phyloP scores from a whole-genome alignment of 83 land plant genomes.

The Isoetes engelmannii region DNA sequence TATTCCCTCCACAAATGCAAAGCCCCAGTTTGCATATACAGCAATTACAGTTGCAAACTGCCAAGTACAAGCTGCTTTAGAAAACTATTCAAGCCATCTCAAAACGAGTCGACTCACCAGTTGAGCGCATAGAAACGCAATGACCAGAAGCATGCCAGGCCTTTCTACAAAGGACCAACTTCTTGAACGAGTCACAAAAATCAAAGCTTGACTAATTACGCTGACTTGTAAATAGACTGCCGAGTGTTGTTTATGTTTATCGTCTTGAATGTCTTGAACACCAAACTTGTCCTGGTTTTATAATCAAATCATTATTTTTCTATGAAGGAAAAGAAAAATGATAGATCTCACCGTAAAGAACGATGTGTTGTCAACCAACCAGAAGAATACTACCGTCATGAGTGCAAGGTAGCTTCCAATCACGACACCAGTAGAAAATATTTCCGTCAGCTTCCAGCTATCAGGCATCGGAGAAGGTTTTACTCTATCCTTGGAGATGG shows the following conservation, averaged over 20 bases:
- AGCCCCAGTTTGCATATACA: conserved; percentile 25
- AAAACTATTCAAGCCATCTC: background rate
- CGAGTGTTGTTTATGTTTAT: conserved; percentile 11
- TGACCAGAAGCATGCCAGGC: conserved; percentile 10
- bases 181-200: conserved; percentile 22
- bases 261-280: conserved; percentile 19
- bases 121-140: conserved; percentile 18
- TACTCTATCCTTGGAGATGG: conserved; percentile 4
- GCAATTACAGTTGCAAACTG: conserved; percentile 28
- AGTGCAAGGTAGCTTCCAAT: background rate
- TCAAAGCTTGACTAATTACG: conserved; percentile 20
- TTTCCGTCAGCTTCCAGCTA: conserved; percentile 9
- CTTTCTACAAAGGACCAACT: conserved; percentile 17
- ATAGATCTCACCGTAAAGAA: background rate
- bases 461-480: conserved; percentile 6
- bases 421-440: conserved; percentile 4
- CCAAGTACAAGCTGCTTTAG: background rate
- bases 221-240: conserved; percentile 28
- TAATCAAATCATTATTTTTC: too few relatives aligned
- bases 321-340: too few relatives aligned
- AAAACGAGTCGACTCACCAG: conserved; percentile 10
- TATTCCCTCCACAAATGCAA: conserved; percentile 16
- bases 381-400: conserved; percentile 4
- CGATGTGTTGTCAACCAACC: background rate
- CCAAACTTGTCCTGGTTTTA: conserved; percentile 14